Evolutionary conservation across 495 filamentous ascomycete genomes (phyloP).

Genomic region (Neurospora intermedia): DNA sequence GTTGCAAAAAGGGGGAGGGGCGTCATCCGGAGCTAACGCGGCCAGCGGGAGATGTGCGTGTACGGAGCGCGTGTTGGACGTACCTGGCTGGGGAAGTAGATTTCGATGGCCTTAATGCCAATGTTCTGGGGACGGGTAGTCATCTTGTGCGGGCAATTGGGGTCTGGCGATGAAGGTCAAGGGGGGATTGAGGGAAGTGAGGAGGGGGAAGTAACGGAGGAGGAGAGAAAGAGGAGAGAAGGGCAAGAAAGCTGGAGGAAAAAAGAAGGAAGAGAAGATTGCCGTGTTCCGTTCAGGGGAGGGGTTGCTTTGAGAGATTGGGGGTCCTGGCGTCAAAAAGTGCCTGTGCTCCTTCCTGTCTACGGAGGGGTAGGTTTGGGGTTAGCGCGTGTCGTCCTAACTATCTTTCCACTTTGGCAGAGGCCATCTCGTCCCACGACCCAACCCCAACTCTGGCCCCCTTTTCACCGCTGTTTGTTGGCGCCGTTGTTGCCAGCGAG

Average conservation of each 20-base stretch:
- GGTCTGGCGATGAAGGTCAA: conserved; percentile 1
- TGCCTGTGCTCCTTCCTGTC: background rate
- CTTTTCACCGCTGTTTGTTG: background rate
- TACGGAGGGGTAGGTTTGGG: background rate
- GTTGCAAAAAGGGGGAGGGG: background rate
- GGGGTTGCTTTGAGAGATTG: background rate
- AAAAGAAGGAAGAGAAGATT: background rate
- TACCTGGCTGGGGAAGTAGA: conserved; percentile 96
- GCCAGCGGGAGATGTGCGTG: background rate
- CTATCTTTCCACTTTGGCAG: background rate
- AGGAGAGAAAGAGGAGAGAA: background rate
- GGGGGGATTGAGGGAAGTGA: background rate
- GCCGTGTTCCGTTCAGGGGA: background rate
- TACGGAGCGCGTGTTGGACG: conserved; percentile 17
- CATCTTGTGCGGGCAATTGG: conserved; percentile 45
- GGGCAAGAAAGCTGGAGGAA: background rate
- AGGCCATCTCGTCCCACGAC: background rate
- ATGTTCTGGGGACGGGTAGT: conserved; percentile 86
- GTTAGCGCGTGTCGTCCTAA: background rate
- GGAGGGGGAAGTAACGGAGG: conserved; percentile 5
- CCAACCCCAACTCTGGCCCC: background rate
- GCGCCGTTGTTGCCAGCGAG: background rate
- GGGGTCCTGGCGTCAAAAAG: background rate
- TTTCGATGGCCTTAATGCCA: conserved; percentile 99
- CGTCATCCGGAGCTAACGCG: background rate